phyloP scores from a whole-genome alignment of 2,329 filamentous ascomycete species.

The Metarhizium rileyi region DNA sequence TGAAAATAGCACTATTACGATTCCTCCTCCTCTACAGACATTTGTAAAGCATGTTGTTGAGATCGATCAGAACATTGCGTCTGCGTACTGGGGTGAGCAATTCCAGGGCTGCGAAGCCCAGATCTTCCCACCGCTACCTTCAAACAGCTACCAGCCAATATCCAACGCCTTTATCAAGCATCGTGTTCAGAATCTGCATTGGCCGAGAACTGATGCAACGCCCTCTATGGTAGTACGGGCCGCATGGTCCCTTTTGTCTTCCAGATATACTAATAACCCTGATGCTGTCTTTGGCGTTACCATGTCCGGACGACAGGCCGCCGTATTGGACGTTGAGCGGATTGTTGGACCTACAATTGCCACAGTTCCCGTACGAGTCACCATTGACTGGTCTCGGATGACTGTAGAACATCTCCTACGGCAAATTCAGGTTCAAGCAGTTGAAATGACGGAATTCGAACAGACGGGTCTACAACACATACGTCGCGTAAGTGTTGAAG shows the following conservation, averaged over 20 bases:
- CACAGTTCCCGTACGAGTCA: slow-evolving; percentile 17
- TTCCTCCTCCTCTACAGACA: not conserved
- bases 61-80: not conserved
- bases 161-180: slow-evolving; percentile 2
- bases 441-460: slow-evolving; percentile 9
- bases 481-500: slow-evolving; percentile 4
- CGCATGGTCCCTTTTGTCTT: slow-evolving; percentile 22
- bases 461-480: slow-evolving; percentile 12
- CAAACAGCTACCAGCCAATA: slow-evolving; percentile 2
- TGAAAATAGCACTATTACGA: slow-evolving; percentile 7
- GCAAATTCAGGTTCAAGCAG: slow-evolving; percentile 11
- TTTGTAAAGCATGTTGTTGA: slow-evolving; percentile 1
- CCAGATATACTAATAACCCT: slow-evolving; percentile 21
- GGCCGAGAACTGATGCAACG: slow-evolving; percentile 6
- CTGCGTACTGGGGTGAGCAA: not conserved
- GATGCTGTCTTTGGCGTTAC: slow-evolving; percentile 21
- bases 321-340: slow-evolving; percentile 14
- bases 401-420: slow-evolving; percentile 31
- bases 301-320: slow-evolving; percentile 15
- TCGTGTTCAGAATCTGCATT: not conserved
- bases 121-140: slow-evolving; percentile 5
- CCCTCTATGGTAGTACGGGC: slow-evolving; percentile 12
- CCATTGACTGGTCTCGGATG: slow-evolving; percentile 17
- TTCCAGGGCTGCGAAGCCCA: slow-evolving; percentile 12
- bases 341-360: slow-evolving; percentile 18